These are phyloP conservation scores for Komagataella kurtzmanii DNA, from an alignment of 805 yeast genomes.

Conservation along the genomic window DNA sequence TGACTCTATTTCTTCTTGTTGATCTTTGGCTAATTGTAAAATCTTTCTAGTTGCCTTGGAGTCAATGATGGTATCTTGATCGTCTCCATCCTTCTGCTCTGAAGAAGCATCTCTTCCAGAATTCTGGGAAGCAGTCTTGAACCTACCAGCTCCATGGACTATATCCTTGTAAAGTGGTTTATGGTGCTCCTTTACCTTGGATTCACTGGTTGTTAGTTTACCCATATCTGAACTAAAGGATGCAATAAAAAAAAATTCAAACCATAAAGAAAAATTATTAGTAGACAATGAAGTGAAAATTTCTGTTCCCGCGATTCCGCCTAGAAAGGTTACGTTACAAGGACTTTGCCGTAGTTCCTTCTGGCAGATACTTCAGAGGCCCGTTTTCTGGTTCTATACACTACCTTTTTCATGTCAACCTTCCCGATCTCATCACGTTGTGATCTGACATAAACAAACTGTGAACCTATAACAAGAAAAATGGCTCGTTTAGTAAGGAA, in stretches of 20 bases:
- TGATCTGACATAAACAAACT: neutral
- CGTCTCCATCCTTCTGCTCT: slow-evolving; percentile 23
- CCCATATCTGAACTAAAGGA: slow-evolving; percentile 34
- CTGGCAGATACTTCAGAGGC: neutral
- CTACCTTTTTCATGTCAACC: neutral
- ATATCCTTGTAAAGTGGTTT: slow-evolving; percentile 73
- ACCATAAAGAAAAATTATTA: neutral
- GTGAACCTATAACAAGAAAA: slow-evolving; percentile 7
- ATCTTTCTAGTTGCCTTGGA: slow-evolving; percentile 76
- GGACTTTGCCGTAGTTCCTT: no score
- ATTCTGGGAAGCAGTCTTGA: slow-evolving; percentile 30
- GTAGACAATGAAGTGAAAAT: neutral
- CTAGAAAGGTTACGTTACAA: neutral
- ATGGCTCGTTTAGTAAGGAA: slow-evolving; percentile 3
- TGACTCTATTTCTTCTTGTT: slow-evolving; percentile 77
- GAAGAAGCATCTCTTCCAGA: slow-evolving; percentile 7
- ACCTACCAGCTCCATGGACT: slow-evolving; percentile 59
- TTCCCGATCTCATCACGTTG: neutral
- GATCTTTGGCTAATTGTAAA: slow-evolving; percentile 80
- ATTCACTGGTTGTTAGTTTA: slow-evolving; percentile 37
- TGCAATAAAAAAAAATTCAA: neutral
- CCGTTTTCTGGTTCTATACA: neutral
- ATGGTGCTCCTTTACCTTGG: slow-evolving; percentile 53
- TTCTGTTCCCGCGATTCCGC: neutral
- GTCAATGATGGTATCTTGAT: slow-evolving; percentile 59